phyloP scores from a whole-genome alignment of 1,284 basidiomycete genomes.

The Sporisorium sorghi region DNA sequence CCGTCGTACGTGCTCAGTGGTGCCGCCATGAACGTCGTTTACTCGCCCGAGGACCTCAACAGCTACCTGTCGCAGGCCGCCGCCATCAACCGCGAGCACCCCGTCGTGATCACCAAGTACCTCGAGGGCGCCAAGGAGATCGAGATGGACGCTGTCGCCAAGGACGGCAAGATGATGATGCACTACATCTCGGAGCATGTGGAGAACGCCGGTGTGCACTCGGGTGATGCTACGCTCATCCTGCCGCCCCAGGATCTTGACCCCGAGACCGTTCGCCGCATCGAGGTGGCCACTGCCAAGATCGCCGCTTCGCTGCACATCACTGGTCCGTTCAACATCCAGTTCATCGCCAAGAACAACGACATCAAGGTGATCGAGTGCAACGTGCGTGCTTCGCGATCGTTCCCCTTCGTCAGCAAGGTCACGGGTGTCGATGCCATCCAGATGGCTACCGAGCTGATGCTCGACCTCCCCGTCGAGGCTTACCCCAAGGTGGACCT shows the following conservation, averaged over 20 bases:
- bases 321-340: constrained; percentile 98
- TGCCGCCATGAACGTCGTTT: constrained; percentile 99
- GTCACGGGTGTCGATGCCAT: constrained; percentile 97
- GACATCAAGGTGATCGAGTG: constrained; percentile 99
- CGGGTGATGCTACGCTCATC: constrained; percentile 96
- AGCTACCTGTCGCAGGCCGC: constrained; percentile 96
- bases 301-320: constrained; percentile 95
- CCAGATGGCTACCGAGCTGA: constrained; percentile 97
- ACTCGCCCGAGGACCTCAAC: constrained; percentile 87
- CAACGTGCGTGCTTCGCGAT: constrained; percentile 95
- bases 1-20: constrained; percentile 98
- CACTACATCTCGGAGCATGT: constrained; percentile 99
- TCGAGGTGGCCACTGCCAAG: constrained; percentile 95
- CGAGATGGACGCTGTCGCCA: constrained; percentile 98
- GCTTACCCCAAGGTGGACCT: constrained; percentile 88
- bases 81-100: constrained; percentile 94
- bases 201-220: constrained; percentile 98
- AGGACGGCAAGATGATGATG: constrained; percentile 97
- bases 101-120: constrained; percentile 98
- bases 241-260: constrained; percentile 98
- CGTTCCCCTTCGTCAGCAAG: constrained; percentile 99
- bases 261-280: constrained; percentile 92
- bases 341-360: constrained; percentile 99
- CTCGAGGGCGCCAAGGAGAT: constrained; percentile 99
- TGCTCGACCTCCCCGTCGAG: constrained; percentile 89